These are phyloP conservation scores for Cryptococcus wingfieldii DNA, from an alignment of 1,284 basidiomycete species.

Conservation along the genomic window DNA sequence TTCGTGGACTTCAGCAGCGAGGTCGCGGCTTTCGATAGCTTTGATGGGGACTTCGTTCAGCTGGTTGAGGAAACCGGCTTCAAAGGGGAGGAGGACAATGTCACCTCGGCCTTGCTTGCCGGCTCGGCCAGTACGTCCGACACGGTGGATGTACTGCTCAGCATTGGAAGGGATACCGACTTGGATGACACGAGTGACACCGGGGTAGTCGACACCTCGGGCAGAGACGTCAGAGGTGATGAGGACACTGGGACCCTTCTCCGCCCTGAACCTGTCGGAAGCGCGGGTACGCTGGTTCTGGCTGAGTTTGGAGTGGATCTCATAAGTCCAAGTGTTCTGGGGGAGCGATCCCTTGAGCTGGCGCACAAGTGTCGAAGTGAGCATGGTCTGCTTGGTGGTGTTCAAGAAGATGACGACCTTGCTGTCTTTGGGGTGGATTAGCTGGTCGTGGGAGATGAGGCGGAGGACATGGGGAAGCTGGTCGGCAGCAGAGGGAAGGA, in stretches of 20 bases:
- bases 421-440: conserved; percentile 61
- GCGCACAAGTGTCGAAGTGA: conserved; percentile 64
- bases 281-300: conserved; percentile 64
- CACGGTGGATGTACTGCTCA: conserved; percentile 85
- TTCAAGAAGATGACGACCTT: conserved; percentile 87
- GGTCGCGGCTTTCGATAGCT: conserved; percentile 55
- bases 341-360: conserved; percentile 54
- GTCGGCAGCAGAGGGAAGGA: conserved; percentile 62
- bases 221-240: conserved; percentile 88
- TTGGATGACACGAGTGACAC: conserved; percentile 89
- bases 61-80: conserved; percentile 67
- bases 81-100: conserved; percentile 79
- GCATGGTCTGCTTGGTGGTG: conserved; percentile 80
- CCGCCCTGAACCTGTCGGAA: conserved; percentile 64
- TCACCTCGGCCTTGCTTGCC: conserved; percentile 72
- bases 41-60: conserved; percentile 70
- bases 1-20: conserved; percentile 55
- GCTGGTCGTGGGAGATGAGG: conserved; percentile 84
- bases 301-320: conserved; percentile 79
- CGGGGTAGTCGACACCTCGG: conserved; percentile 83
- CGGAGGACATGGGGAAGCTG: conserved; percentile 76
- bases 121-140: conserved; percentile 85
- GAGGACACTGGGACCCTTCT: conserved; percentile 62
- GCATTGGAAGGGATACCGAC: conserved; percentile 69
- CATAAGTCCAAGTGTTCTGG: conserved; percentile 59